Evolutionary conservation across 1,284 basidiomycete species (phyloP), one percentile per base, ranked within the genome.

Genomic region (Moniliella sp.): DNA sequence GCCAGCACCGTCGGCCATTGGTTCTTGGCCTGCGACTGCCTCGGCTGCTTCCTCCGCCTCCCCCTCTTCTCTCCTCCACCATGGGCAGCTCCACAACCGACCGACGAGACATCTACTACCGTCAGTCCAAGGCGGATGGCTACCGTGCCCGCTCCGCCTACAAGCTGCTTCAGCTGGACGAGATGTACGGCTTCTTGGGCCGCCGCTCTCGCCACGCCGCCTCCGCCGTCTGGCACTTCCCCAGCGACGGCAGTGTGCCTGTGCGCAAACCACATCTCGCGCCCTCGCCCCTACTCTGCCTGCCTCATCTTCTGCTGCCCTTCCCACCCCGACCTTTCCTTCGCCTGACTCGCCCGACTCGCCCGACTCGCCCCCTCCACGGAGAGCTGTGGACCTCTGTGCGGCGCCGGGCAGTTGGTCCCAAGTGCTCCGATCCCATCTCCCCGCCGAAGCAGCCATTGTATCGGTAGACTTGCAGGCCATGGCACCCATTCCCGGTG

Each of bases 71-170:
- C n/a, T n/a, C 21, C 21, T 4, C n/a, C 18, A 23, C 4, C 7
- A 57, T 54, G 54, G 54, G 54, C 13, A 57, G 55, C 30, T 57
- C 52, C 3, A 51, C 53, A 10, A 57, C 59, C 32, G 66, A 69
- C 46, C 64, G 66, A 40, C 57, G 68, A 9, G 68, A 69, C 43
- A 63, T 69, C 33, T 69, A 66, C 49, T 69, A 69, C 41, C 61
- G 68, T 11, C 59, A 64, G 18, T 57, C 55, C 3, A 64, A 64
- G 40, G 49, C 53, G 7, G 62, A 63, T 17, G 61, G 59, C 4
- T 71, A 69, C 42, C 61, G 69, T 29, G 69, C 69, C 2, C 59
- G 69, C 7, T 70, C 69, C 9, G 69, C 69, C 0, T 71, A 66
- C 57, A 71, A 71, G 48, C 55, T 65, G 2, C 40, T 63, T 4